Conservation (phyloP, 768 basidiomycete species). For the Hirschioporus abietinus region DNA sequence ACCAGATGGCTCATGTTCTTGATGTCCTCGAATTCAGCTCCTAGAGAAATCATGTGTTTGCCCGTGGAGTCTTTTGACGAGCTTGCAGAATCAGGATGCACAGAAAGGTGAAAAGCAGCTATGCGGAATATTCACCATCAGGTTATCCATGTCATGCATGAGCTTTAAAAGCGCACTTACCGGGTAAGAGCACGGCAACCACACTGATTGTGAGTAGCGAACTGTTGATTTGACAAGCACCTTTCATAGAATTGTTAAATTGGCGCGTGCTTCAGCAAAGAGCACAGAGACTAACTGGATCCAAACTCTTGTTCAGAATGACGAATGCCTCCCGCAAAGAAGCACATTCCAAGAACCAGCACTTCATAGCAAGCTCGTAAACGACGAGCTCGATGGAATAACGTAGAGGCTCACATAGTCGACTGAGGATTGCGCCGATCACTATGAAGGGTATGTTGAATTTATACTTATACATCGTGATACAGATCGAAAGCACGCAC, state of each 20-base stretch:
- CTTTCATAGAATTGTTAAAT: constrained; percentile 25
- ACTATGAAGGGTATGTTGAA: constrained; percentile 34
- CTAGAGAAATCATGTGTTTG: constrained; percentile 11
- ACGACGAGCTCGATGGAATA: background rate
- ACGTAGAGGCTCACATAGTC: constrained; percentile 42
- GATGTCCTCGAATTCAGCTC: constrained; percentile 41
- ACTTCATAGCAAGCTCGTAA: constrained; percentile 50
- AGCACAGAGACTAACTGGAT: constrained; percentile 42
- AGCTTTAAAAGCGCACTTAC: background rate
- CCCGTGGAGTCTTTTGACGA: background rate
- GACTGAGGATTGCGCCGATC: constrained; percentile 78
- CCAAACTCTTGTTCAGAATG: constrained; percentile 83
- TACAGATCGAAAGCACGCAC: constrained; percentile 34
- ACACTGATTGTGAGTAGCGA: constrained; percentile 76
- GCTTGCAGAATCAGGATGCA: constrained; percentile 26
- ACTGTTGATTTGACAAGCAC: constrained; percentile 68
- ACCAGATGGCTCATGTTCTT: constrained; percentile 64
- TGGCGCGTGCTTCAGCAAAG: background rate
- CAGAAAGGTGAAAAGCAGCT: constrained; percentile 69
- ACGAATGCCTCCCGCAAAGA: constrained; percentile 76
- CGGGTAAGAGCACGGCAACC: constrained; percentile 68
- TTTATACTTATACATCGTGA: background rate
- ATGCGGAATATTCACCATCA: constrained; percentile 18
- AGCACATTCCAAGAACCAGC: constrained; percentile 85
- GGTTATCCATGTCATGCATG: background rate